Conservation (phyloP, 441 rosid species). For the Monsonia emarginata region DNA sequence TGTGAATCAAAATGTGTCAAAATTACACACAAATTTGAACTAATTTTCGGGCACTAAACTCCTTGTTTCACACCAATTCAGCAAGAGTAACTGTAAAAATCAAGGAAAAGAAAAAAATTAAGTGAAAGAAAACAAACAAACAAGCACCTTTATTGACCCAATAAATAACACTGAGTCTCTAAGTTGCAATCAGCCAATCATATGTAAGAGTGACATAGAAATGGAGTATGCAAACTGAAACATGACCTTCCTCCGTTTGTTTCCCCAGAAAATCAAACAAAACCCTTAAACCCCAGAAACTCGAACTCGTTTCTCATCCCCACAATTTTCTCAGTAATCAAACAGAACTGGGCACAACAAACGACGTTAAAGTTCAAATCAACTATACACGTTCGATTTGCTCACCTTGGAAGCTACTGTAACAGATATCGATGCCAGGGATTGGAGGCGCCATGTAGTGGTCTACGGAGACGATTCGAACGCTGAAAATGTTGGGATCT, state of each 20-base stretch:
- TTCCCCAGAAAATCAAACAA: background rate
- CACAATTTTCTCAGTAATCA: background rate
- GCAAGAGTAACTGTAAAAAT: background rate
- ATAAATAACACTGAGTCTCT: background rate
- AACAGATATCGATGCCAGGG: slow-evolving; percentile 57
- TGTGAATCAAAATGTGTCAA: too few relatives aligned
- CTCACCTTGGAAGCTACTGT: slow-evolving; percentile 78
- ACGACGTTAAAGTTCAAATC: background rate
- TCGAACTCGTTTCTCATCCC: background rate
- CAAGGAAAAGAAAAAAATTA: background rate
- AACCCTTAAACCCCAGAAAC: background rate
- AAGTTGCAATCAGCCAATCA: too few relatives aligned
- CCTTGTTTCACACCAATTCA: too few relatives aligned
- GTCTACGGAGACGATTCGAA: slow-evolving; percentile 74
- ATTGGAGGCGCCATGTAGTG: slow-evolving; percentile 78
- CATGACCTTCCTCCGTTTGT: background rate
- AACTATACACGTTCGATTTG: background rate
- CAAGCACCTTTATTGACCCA: background rate
- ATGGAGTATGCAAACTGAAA: too few relatives aligned
- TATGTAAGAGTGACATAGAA: too few relatives aligned
- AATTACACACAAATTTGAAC: too few relatives aligned
- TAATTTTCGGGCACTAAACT: too few relatives aligned
- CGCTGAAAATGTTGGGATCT: slow-evolving; percentile 48
- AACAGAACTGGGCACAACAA: background rate
- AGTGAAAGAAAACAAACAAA: background rate